These are phyloP conservation scores for Nitzschia sp. DNA, from an alignment of 108 stramenopile genomes.

Conservation along the genomic window DNA sequence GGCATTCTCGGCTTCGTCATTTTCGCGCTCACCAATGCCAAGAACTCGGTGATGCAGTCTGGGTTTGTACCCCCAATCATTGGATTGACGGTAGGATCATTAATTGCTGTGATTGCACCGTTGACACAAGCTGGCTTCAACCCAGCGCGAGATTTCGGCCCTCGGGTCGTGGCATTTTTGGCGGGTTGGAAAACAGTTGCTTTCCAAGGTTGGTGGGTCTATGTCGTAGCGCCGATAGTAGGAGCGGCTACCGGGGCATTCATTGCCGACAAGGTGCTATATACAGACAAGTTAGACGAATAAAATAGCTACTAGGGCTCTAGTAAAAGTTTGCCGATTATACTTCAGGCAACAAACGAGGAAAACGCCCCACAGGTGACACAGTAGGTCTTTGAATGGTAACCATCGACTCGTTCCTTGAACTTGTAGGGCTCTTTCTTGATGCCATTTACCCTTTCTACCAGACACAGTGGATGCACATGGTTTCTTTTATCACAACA, in stretches of 20 bases:
- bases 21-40: slow-evolving; percentile 52
- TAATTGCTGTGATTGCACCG: slow-evolving; percentile 55
- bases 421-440: no score
- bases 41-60: slow-evolving; percentile 37
- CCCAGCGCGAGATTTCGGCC: slow-evolving; percentile 75
- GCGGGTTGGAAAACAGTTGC: slow-evolving; percentile 66
- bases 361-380: no score
- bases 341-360: no score
- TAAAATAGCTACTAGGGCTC: neutral
- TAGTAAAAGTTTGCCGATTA: no score
- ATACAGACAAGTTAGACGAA: slow-evolving; percentile 1
- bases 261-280: slow-evolving; percentile 51
- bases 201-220: slow-evolving; percentile 63
- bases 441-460: no score
- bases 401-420: no score
- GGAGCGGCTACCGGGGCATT: slow-evolving; percentile 54
- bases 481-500: no score
- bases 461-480: no score
- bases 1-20: slow-evolving; percentile 54
- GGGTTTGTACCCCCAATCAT: slow-evolving; percentile 51
- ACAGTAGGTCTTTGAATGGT: no score
- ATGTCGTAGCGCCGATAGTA: slow-evolving; percentile 53
- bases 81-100: slow-evolving; percentile 47
- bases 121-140: slow-evolving; percentile 72
- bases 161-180: slow-evolving; percentile 55